Evolutionary conservation across 2,329 filamentous ascomycete genomes (phyloP), one percentile per base, ranked within the genome.

Genomic region (Mollisiaceae sp.): DNA sequence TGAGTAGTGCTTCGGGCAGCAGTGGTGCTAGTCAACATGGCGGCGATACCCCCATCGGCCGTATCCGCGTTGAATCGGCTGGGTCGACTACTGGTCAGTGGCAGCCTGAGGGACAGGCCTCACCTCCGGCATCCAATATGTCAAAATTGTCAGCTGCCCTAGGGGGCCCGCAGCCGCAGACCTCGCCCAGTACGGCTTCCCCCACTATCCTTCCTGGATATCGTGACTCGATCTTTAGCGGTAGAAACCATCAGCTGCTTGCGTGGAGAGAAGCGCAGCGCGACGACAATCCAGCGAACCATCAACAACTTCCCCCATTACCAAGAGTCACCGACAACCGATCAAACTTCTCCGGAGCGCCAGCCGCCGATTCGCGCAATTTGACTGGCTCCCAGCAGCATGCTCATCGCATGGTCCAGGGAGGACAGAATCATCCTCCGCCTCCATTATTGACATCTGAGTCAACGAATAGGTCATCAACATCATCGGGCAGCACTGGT

Each of bases 371-470:
- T 11, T 41, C 64, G n/a, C 62, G 67, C 8, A 71, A 67, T 55
- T 59, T 64, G 8, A 70, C 67, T 35, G 69, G 68, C 8, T 66
- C 68, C 15, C 39, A 69, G 24, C 72, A 75, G 43, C 69, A 73
- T 61, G 52, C 68, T 14, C 73, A 67, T 55, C 73, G 71, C 15
- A 71, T 67, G 41, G 66, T 59, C 2, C 70, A 71, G 38, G 67
- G 59, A 4, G 67, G 59, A 4, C 69, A 71, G 47, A 56, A 54
- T 20, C 69, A 73, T 24, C 66, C 72, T 32, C 50, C 45, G 0
- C 72, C 75, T n/a, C 74, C 74, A 4, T 64, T 74, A 14, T 60
- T 74, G 36, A 72, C 69, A 1, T 70, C 71, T 1, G 75, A 77
- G 45, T 75, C 73, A 24, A 76, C 73, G 15, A 68, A 67, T 45